Conservation (phyloP, 2,329 filamentous ascomycete species). For the Beauveria scarabaeidicola region DNA sequence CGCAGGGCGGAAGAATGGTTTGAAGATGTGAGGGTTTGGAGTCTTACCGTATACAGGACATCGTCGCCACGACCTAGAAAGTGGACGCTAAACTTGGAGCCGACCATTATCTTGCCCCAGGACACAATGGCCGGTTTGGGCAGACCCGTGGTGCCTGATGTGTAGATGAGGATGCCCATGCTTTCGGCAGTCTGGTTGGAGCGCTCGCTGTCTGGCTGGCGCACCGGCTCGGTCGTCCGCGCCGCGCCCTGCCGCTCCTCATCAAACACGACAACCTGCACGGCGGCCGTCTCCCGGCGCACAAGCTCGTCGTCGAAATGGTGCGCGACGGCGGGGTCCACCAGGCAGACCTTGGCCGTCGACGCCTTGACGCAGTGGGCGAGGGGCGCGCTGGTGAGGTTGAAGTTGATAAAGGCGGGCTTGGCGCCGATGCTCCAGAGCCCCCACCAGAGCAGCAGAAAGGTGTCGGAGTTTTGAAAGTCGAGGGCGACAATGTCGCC, state of each 20-base stretch:
- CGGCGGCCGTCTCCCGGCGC: constrained; percentile 34
- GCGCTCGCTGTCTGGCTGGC: constrained; percentile 51
- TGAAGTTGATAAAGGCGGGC: constrained; percentile 85
- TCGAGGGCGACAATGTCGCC: constrained; percentile 74
- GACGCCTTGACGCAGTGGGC: constrained; percentile 61
- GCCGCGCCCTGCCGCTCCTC: constrained; percentile 45
- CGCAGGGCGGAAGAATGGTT: constrained; percentile 21
- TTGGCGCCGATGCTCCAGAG: constrained; percentile 77
- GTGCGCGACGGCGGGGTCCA: constrained; percentile 51
- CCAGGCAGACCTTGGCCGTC: constrained; percentile 61
- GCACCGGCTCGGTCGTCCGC: constrained; percentile 40
- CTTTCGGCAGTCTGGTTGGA: constrained; percentile 48
- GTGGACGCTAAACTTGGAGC: constrained; percentile 56
- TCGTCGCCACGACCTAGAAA: constrained; percentile 51
- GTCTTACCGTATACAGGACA: constrained; percentile 63
- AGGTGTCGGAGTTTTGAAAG: constrained; percentile 73
- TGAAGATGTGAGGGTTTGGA: neutral
- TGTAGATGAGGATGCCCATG: constrained; percentile 72
- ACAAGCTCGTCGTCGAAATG: constrained; percentile 51
- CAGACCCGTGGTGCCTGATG: constrained; percentile 75
- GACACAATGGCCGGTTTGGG: constrained; percentile 71
- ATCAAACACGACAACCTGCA: constrained; percentile 54
- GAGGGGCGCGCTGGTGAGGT: constrained; percentile 62
- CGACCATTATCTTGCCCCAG: constrained; percentile 57
- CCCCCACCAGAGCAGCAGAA: constrained; percentile 66